Evolutionary conservation across 352 stramenopile species (phyloP), one percentile per base, ranked within the genome.

Genomic region (Globisporangium nunn): DNA sequence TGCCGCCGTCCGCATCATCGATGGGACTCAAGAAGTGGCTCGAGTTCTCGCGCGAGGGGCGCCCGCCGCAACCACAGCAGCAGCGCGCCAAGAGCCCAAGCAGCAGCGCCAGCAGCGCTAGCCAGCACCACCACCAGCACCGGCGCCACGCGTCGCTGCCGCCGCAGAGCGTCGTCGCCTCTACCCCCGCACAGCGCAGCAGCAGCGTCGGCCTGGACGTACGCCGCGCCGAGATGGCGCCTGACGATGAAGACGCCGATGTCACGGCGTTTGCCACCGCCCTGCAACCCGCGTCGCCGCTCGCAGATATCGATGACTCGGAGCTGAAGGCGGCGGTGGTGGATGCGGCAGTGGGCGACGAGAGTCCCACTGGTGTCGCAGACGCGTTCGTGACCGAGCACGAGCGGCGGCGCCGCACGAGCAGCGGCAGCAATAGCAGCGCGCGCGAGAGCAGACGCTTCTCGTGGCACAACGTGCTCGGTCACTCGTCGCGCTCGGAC

Each of bases 11-110:
- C 23, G 23, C 23, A 23, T 23, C 23, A 23, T 23, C 23, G 23
- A 88, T 88, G 78, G 78, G 75, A 4, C 63, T 88, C 23, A 88
- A 83, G 66, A 74, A 84, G 54, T 85, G 75, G 75, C 64, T 79
- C 45, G 72, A 77, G 56, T 69, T 83, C 60, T 75, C 73, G 17
- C n/a, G 45, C 37, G n/a, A 61, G 6, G 18, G 40, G 50, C 52
- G 44, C 17, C 7, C 44, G 44, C 44, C 6, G 10, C 44, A 29
- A 6, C 39, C 8, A 29, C 33, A 3, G 6, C 1, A 62, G 53
- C 54, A 51, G 50, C 43, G 31, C 30, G 37, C 47, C n/a, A 55
- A 53, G 37, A 52, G 47, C 63, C 11, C 30, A 12, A 33, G 11
- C 43, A 29, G 11, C 48, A 56, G 30, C 30, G 10, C 6, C 39